Conservation (phyloP, 169 alveolate genomes). For the Perkinsus marinus region DNA sequence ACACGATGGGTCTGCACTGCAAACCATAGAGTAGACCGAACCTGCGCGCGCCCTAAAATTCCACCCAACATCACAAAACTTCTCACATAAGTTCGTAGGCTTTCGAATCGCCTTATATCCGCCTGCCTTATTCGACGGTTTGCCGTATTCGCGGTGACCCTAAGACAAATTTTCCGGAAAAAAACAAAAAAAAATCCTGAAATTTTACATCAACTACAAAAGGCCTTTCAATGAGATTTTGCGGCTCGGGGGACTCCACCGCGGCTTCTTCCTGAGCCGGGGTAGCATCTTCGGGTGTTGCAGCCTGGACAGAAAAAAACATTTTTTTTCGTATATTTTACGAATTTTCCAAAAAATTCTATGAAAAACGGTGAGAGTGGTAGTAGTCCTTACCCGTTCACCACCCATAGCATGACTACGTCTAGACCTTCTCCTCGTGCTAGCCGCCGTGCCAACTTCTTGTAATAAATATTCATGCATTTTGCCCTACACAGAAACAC, state of each 20-base stretch:
- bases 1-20: background rate
- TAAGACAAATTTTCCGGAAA: too few relatives aligned
- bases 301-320: background rate
- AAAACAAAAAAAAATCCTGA: too few relatives aligned
- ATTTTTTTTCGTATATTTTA: too few relatives aligned
- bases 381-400: background rate
- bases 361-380: background rate
- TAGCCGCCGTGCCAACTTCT: background rate
- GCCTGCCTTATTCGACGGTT: background rate
- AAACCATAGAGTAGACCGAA: background rate
- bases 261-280: background rate
- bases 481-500: background rate
- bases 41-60: background rate
- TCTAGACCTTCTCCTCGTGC: background rate
- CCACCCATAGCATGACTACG: background rate
- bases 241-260: background rate
- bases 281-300: background rate
- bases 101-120: background rate
- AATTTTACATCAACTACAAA: background rate
- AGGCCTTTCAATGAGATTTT: background rate
- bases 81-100: background rate
- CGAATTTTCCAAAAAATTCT: too few relatives aligned
- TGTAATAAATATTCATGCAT: background rate
- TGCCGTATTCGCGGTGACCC: background rate
- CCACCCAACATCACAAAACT: background rate